phyloP scores from a whole-genome alignment of 768 basidiomycete genomes.

The Tylopilus balloui region DNA sequence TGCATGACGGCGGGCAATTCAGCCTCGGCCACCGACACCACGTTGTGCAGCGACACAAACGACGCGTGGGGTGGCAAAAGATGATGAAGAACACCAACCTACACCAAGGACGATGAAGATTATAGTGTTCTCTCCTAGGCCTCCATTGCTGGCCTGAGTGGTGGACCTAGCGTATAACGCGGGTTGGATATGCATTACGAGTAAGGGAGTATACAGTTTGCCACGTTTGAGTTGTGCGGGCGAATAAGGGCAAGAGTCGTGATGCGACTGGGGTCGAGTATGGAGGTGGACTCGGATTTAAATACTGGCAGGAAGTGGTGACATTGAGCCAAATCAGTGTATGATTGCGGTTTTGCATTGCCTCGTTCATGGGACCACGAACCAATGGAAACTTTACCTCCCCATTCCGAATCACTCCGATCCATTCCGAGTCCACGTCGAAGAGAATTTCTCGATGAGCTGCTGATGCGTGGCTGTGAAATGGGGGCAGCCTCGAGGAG shows the following conservation, averaged over 20 bases:
- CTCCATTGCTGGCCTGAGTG: not conserved
- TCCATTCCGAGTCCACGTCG: slow-evolving; percentile 7
- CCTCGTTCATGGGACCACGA: slow-evolving; percentile 3
- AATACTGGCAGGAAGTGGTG: slow-evolving; percentile 12
- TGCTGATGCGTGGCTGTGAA: slow-evolving; percentile 22
- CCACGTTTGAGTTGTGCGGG: not conserved
- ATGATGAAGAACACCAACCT: slow-evolving; percentile 17
- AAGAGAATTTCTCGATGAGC: slow-evolving; percentile 8
- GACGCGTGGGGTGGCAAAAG: not conserved
- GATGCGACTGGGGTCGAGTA: not conserved
- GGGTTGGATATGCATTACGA: slow-evolving; percentile 6
- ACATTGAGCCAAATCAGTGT: slow-evolving; percentile 11
- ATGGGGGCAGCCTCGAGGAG: slow-evolving; percentile 18
- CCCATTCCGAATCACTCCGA: slow-evolving; percentile 14
- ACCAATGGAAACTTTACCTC: slow-evolving; percentile 20
- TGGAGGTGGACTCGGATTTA: slow-evolving; percentile 11
- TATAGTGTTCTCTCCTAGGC: slow-evolving; percentile 14
- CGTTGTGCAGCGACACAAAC: not conserved
- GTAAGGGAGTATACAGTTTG: not conserved
- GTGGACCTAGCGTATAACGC: slow-evolving; percentile 10
- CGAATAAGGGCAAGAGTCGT: slow-evolving; percentile 11
- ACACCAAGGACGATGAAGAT: slow-evolving; percentile 24
- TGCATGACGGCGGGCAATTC: not conserved
- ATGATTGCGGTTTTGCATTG: slow-evolving; percentile 12
- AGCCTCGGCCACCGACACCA: not conserved